Conservation (phyloP, 345 rosid species). For the Eucalyptus microcorys region DNA sequence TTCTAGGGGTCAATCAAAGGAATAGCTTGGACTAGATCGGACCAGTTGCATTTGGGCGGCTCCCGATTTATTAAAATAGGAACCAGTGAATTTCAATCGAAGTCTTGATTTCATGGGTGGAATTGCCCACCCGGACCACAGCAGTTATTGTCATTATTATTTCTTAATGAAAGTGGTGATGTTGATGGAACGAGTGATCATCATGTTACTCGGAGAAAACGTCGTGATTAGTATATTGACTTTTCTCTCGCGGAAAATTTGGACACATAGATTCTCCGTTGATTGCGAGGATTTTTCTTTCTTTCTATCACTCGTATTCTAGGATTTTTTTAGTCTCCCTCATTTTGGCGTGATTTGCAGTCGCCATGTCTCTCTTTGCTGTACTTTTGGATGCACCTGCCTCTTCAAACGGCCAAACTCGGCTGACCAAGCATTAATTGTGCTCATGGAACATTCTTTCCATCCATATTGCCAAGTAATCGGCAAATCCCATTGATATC, state of each 20-base stretch:
- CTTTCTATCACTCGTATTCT: background rate
- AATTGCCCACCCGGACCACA: rapidly evolving
- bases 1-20: background rate
- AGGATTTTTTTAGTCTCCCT: too few relatives aligned
- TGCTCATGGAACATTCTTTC: too few relatives aligned
- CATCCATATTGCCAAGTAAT: too few relatives aligned
- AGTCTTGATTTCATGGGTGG: too few relatives aligned
- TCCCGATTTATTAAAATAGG: rapidly evolving
- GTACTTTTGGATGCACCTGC: background rate
- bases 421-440: too few relatives aligned
- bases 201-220: background rate
- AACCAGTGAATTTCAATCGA: rapidly evolving
- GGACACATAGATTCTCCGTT: background rate
- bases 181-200: background rate
- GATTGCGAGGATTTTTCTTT: background rate
- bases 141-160: too few relatives aligned
- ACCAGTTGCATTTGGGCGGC: rapidly evolving
- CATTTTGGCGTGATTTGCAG: background rate
- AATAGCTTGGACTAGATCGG: rapidly evolving
- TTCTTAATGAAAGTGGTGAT: rapidly evolving
- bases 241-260: background rate
- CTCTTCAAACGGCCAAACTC: background rate
- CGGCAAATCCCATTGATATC: too few relatives aligned
- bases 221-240: background rate
- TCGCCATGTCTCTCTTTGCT: background rate